A percentile compares a stretch with the other conserved stretches of the same genome.
Evolutionary conservation across 371 early-diverging fungal genomes (phyloP).

Genomic region (Rhizopus arrhizus): DNA sequence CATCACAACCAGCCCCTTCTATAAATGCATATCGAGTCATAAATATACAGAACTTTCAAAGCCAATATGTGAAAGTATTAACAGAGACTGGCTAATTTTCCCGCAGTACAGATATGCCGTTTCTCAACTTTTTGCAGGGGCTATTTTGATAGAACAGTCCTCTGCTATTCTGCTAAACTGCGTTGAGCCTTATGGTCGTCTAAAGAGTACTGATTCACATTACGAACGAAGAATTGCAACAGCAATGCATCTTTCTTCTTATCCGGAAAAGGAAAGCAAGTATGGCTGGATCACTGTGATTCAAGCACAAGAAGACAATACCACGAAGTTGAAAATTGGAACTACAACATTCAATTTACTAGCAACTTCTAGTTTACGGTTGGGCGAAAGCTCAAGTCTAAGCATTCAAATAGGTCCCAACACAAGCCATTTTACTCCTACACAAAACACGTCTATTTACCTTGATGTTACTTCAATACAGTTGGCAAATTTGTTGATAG

Average conservation of each 20-base stretch:
- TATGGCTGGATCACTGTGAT: slow-evolving; percentile 20
- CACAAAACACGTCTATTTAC: slow-evolving; percentile 9
- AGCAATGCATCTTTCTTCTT: slow-evolving; percentile 23
- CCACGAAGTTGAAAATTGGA: slow-evolving; percentile 14
- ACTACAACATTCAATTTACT: slow-evolving; percentile 21
- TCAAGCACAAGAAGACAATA: slow-evolving; percentile 19
- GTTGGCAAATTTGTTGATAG: slow-evolving; percentile 13
- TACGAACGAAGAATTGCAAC: slow-evolving; percentile 24
- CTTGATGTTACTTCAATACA: slow-evolving; percentile 13
- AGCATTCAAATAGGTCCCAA: slow-evolving; percentile 21
- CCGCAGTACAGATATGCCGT: slow-evolving; percentile 15
- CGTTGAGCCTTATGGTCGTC: slow-evolving; percentile 21
- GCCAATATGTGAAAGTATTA: slow-evolving; percentile 15
- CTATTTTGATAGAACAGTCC: slow-evolving; percentile 14
- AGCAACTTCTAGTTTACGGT: slow-evolving; percentile 17
- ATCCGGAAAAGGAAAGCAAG: slow-evolving; percentile 21
- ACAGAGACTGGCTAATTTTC: slow-evolving; percentile 23
- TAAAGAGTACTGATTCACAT: slow-evolving; percentile 22
- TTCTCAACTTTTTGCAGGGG: slow-evolving; percentile 20
- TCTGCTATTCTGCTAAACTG: slow-evolving; percentile 14
- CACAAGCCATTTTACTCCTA: slow-evolving; percentile 17
- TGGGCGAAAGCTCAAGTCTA: slow-evolving; percentile 10
- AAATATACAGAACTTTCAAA: slow-evolving; percentile 15
- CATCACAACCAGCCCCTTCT: slow-evolving; percentile 13
- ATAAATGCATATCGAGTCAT: slow-evolving; percentile 13